Conservation (phyloP, 805 yeast genomes). For the Starmerella sp. region DNA sequence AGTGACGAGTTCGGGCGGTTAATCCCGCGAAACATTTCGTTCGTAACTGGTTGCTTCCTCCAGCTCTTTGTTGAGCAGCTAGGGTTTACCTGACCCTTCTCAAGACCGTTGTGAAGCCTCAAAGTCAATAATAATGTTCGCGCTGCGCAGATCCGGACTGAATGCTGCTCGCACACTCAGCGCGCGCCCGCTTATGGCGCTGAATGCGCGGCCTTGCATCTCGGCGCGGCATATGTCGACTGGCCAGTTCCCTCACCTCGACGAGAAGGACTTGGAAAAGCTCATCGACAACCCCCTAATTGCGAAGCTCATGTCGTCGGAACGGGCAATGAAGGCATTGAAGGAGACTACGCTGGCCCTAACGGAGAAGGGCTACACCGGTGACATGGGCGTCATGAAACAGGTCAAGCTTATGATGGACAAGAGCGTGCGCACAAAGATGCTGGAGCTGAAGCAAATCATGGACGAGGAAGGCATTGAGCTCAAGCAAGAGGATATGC, state of each 20-base stretch:
- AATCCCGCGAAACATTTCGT: too few species aligned
- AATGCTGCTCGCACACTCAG: not conserved
- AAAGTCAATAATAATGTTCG: not conserved
- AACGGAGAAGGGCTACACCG: slow-evolving; percentile 1
- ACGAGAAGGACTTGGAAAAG: not conserved
- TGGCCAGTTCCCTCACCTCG: not conserved
- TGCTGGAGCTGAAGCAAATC: slow-evolving; percentile 2
- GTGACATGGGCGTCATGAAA: slow-evolving; percentile 4
- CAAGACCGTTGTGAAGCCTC: too few species aligned
- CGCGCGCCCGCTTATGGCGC: not conserved
- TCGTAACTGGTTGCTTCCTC: too few species aligned
- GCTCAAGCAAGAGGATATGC: slow-evolving; percentile 2
- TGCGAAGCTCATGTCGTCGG: not conserved
- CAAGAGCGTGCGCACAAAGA: slow-evolving; percentile 2
- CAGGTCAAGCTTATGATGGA: slow-evolving; percentile 5
- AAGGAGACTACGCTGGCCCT: not conserved
- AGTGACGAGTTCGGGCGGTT: too few species aligned
- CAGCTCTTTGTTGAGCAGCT: too few species aligned
- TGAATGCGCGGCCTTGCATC: not conserved
- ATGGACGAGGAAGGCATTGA: slow-evolving; percentile 4
- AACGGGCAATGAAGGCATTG: slow-evolving; percentile 2
- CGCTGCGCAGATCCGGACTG: not conserved
- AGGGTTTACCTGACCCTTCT: too few species aligned
- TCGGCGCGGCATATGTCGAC: not conserved
- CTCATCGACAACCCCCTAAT: slow-evolving; percentile 2